Conservation (phyloP, 2,329 filamentous ascomycete genomes). For the Clarireedia homoeocarpa region DNA sequence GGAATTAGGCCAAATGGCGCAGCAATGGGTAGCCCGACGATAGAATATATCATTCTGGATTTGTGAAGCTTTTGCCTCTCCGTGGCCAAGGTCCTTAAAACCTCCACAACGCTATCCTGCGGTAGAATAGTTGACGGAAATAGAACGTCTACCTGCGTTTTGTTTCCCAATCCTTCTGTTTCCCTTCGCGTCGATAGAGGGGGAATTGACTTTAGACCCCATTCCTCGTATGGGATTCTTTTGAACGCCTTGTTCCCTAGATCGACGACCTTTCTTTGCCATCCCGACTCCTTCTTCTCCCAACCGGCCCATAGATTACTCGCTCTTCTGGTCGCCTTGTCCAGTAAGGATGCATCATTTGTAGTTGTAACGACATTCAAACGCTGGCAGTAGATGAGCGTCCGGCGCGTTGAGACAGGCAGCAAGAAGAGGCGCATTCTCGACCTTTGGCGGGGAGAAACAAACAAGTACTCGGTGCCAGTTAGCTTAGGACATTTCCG, state of each 20-base stretch:
- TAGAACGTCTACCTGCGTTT: slow-evolving; percentile 62
- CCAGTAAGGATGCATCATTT: slow-evolving; percentile 48
- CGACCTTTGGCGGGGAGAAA: neutral
- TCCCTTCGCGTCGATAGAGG: slow-evolving; percentile 62
- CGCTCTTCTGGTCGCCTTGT: slow-evolving; percentile 63
- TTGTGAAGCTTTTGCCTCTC: slow-evolving; percentile 75
- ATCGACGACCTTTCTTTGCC: slow-evolving; percentile 79
- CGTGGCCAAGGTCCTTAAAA: slow-evolving; percentile 66
- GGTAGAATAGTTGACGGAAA: slow-evolving; percentile 69
- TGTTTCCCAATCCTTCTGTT: slow-evolving; percentile 53
- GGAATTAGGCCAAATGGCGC: slow-evolving; percentile 78
- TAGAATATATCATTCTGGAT: slow-evolving; percentile 70
- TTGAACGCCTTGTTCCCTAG: slow-evolving; percentile 83
- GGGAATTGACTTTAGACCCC: slow-evolving; percentile 92
- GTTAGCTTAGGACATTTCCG: neutral
- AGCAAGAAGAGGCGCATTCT: slow-evolving; percentile 88
- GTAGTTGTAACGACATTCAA: slow-evolving; percentile 46
- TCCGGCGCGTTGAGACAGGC: slow-evolving; percentile 83
- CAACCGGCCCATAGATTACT: slow-evolving; percentile 74
- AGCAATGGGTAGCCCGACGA: slow-evolving; percentile 75
- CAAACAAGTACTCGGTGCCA: neutral
- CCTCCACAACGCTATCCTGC: slow-evolving; percentile 49
- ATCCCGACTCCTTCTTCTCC: slow-evolving; percentile 77
- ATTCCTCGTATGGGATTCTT: slow-evolving; percentile 92
- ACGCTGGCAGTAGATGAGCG: slow-evolving; percentile 85